Evolutionary conservation across 1,284 basidiomycete genomes (phyloP).

Genomic region (Xanthoconium separans): DNA sequence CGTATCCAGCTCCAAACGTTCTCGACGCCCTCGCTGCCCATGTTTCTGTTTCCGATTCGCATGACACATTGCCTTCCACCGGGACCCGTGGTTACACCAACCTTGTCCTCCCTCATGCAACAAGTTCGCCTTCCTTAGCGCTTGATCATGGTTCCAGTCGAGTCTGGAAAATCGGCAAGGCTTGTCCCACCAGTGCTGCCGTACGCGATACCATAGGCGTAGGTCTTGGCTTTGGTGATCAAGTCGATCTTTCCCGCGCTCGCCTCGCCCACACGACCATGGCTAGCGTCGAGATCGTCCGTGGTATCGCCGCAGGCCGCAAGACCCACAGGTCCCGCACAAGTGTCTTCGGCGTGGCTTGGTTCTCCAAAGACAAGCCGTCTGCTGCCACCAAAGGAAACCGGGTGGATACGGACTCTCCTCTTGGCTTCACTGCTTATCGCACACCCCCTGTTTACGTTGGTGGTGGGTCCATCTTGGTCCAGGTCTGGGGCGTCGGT

Average conservation of each 20-base stretch:
- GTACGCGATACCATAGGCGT: slow-evolving; percentile 26
- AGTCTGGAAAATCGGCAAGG: slow-evolving; percentile 27
- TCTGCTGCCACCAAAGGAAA: slow-evolving; percentile 8
- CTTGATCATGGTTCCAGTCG: slow-evolving; percentile 17
- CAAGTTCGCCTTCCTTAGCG: slow-evolving; percentile 28
- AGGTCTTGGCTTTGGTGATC: slow-evolving; percentile 40
- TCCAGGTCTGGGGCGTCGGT: slow-evolving; percentile 85
- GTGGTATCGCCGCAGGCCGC: slow-evolving; percentile 47
- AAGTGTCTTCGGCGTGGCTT: slow-evolving; percentile 28
- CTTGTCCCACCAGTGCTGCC: slow-evolving; percentile 8
- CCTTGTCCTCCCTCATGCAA: slow-evolving; percentile 68
- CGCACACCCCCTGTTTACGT: slow-evolving; percentile 74
- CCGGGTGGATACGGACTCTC: slow-evolving; percentile 28
- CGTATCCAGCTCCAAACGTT: slow-evolving; percentile 30
- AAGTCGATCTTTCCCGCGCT: slow-evolving; percentile 68
- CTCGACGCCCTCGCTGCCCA: slow-evolving; percentile 35
- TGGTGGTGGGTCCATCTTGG: slow-evolving; percentile 63
- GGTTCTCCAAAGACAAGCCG: slow-evolving; percentile 32
- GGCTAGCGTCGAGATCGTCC: slow-evolving; percentile 80
- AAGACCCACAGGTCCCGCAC: slow-evolving; percentile 22
- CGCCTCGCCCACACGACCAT: slow-evolving; percentile 83
- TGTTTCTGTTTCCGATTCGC: slow-evolving; percentile 28
- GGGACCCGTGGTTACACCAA: slow-evolving; percentile 66
- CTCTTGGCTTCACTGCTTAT: slow-evolving; percentile 61
- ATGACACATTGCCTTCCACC: slow-evolving; percentile 44